Base-by-base conservation (phyloP, 306 rosid genomes). In the Oxytropis ochrocephala region DNA sequence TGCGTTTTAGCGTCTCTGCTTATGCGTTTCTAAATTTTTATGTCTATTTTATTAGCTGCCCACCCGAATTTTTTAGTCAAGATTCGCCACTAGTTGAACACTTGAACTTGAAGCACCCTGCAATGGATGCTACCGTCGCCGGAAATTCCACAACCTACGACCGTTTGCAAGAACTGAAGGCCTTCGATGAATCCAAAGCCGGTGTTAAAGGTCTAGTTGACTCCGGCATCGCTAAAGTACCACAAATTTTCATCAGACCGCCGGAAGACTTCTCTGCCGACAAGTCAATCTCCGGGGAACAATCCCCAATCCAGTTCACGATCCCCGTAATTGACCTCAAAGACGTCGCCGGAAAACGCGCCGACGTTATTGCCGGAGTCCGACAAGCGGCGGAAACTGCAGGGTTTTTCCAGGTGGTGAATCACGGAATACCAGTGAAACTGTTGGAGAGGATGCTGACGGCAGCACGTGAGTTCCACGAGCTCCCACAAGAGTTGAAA, bases 331-430 rank as follows among this genome's bases (percentile, higher is more conserved):
- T 82, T 5, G 86, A 78, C 73, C 78, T 78, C 59, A 30, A 7
- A 12, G 44, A 54, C 32, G 6, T 73, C 16, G 1, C 35, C 13
- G 64, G 44, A 7, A 41, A 64, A 9, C 77, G 65, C 7, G 3
- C 59, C 5, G 70, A 24, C 8, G 13, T 44, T 1, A 72, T 85
- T 0, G 63, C 72, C 2, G 36, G 43, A 18, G 68, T 82, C 70
- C 63, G 76, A 47, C 16, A 1, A 11, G 85, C 81, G 0, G 81
- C 83, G 0, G 85, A 71, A 54, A 64, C 55, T 0, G 73, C 63
- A 7, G 89, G 87, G 4, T 77, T 85, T 62, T 85, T 85, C 38
- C 85, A 74, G 67, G 83, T 82, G 73, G 79, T 82, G 70, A 85
- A 85, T 46, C 85, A 85, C 41, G 87, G 81, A 42, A 51, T 82